Conservation (phyloP, 192 early-diverging fungal species). For the Backusella tarrabulga region DNA sequence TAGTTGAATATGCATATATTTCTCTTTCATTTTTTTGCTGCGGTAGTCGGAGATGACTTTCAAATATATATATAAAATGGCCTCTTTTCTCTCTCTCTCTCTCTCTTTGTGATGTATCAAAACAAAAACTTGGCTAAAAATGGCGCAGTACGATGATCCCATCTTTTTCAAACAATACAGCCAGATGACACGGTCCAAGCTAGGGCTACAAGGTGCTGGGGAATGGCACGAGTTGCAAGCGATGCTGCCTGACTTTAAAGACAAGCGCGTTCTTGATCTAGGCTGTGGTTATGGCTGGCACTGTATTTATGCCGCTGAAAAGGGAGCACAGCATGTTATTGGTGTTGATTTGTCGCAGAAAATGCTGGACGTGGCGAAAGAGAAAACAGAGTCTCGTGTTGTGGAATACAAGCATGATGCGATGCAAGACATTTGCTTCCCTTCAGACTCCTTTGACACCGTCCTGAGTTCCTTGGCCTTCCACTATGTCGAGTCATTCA, state of each 20-base stretch:
- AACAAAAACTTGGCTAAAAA: not conserved
- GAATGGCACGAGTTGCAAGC: conserved; percentile 13
- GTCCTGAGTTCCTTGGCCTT: conserved; percentile 17
- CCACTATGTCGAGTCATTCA: conserved; percentile 15
- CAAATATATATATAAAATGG: not conserved
- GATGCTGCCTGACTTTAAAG: conserved; percentile 6
- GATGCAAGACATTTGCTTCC: not conserved
- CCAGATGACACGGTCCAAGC: conserved; percentile 1
- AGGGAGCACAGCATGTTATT: conserved; percentile 1
- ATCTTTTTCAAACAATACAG: conserved; percentile 17
- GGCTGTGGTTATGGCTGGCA: conserved; percentile 24
- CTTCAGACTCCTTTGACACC: conserved; percentile 1
- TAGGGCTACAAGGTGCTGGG: conserved; percentile 5
- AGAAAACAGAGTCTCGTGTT: not conserved
- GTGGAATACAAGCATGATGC: not conserved
- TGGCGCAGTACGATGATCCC: conserved; percentile 15
- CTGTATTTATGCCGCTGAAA: conserved; percentile 15
- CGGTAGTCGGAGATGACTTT: not conserved
- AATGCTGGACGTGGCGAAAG: conserved; percentile 12
- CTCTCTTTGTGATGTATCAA: not conserved
- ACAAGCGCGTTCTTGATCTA: conserved; percentile 14
- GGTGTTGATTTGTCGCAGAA: conserved; percentile 18
- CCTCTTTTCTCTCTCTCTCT: not conserved
- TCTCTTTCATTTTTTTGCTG: not conserved
- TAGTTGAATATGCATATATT: too few relatives aligned